These are phyloP conservation scores for Schoenoplectus tabernaemontani DNA, from an alignment of 202 grass and related monocot genomes.

Conservation along the genomic window DNA sequence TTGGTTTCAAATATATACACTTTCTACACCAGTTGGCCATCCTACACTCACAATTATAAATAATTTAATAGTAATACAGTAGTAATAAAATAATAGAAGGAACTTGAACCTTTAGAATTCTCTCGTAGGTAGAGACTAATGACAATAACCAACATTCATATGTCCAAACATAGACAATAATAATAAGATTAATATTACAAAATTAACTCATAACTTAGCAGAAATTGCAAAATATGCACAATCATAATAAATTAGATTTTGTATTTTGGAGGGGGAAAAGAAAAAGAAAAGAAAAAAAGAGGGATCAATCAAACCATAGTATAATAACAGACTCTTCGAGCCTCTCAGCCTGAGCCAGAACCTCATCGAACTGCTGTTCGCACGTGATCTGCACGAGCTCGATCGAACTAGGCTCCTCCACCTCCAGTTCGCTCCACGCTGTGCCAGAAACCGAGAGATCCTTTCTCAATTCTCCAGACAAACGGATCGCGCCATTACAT, in stretches of 20 bases:
- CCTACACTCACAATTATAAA: slow-evolving; percentile 31
- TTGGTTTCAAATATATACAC: slow-evolving; percentile 98
- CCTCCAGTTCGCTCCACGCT: slow-evolving; percentile 31
- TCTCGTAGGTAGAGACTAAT: too few species aligned
- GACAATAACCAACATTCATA: too few species aligned
- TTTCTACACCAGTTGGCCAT: slow-evolving; percentile 96
- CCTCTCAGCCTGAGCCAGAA: slow-evolving; percentile 56
- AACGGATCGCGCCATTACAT: slow-evolving; percentile 5
- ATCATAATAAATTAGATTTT: neutral
- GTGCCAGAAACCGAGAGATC: neutral
- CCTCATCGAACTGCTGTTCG: slow-evolving; percentile 61
- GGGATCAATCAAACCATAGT: slow-evolving; percentile 39
- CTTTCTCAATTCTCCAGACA: neutral
- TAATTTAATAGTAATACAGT: neutral
- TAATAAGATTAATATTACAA: neutral
- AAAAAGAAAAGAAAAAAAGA: neutral
- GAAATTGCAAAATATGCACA: neutral
- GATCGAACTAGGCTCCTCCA: slow-evolving; percentile 36
- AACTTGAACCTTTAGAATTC: too few species aligned
- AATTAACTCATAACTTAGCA: neutral
- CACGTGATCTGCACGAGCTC: slow-evolving; percentile 50
- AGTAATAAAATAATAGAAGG: neutral
- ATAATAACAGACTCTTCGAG: slow-evolving; percentile 47
- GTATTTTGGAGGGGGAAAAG: neutral
- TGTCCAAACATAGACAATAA: neutral